A percentile compares a stretch with the other conserved stretches of the same genome.
phyloP scores from a whole-genome alignment of 257 asterid genomes.

The Ligustrum vulgare region DNA sequence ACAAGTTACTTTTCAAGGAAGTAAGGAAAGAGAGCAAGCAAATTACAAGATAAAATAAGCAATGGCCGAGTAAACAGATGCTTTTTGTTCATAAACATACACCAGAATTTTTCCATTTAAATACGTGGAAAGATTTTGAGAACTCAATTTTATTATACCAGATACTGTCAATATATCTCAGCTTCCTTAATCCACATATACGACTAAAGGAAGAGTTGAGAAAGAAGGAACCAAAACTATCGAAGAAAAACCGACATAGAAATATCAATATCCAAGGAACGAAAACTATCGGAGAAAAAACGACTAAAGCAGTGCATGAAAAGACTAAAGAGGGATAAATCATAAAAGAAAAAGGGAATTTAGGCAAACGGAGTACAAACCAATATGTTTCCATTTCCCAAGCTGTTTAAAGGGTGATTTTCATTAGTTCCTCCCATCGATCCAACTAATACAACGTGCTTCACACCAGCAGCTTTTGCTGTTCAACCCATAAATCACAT shows the following conservation, averaged over 20 bases:
- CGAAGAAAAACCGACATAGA: background rate
- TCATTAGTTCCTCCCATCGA: conserved; percentile 93
- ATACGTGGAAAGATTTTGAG: no score
- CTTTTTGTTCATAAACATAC: no score
- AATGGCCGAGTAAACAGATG: background rate
- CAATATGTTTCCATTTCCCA: conserved; percentile 92
- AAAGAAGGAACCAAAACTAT: no score
- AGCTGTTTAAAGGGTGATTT: conserved; percentile 73
- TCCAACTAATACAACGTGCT: conserved; percentile 87
- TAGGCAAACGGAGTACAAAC: conserved; percentile 35
- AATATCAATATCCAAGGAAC: no score
- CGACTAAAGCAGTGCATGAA: background rate
- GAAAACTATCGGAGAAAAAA: no score
- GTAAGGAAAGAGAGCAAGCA: background rate
- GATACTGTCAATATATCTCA: no score
- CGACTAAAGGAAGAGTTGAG: no score
- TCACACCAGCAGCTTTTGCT: conserved; percentile 97
- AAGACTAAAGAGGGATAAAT: no score
- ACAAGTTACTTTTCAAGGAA: background rate
- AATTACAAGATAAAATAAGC: background rate
- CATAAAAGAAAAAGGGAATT: background rate
- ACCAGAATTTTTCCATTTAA: no score
- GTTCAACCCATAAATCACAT: conserved; percentile 26
- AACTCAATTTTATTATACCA: background rate
- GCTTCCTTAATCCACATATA: no score